Conservation (phyloP, 495 filamentous ascomycete genomes). For the Aspergillus campestris region DNA sequence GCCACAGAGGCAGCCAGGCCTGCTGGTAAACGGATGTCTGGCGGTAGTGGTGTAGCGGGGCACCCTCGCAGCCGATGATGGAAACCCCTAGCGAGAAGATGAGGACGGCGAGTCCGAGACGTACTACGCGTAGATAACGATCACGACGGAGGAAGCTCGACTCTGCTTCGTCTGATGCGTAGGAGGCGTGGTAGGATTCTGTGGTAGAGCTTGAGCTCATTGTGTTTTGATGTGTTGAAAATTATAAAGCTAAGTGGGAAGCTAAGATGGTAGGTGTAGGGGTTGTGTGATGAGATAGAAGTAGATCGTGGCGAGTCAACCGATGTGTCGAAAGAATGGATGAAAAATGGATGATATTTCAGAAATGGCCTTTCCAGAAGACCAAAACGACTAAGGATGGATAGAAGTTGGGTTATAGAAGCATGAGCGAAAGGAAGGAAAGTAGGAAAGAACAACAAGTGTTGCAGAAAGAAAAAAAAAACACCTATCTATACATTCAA, state of each 20-base stretch:
- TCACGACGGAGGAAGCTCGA: constrained; percentile 29
- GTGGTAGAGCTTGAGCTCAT: constrained; percentile 17
- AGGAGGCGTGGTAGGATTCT: constrained; percentile 21
- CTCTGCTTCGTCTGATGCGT: constrained; percentile 29
- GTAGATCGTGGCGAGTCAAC: not conserved
- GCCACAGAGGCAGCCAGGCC: constrained; percentile 41
- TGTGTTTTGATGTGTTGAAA: constrained; percentile 14
- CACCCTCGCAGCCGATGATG: constrained; percentile 33
- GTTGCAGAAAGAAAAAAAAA: not conserved
- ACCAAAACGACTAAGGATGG: not conserved
- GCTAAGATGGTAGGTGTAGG: not conserved
- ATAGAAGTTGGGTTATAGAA: not conserved
- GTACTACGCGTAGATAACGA: constrained; percentile 27
- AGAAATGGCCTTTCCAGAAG: constrained; percentile 11
- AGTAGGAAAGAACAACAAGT: not conserved
- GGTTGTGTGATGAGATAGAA: constrained; percentile 8
- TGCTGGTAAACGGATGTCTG: constrained; percentile 25
- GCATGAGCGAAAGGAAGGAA: not conserved
- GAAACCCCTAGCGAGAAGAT: constrained; percentile 27
- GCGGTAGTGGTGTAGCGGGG: constrained; percentile 33
- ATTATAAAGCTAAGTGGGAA: not conserved
- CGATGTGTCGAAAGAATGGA: not conserved
- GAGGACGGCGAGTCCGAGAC: constrained; percentile 28
- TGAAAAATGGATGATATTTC: not conserved
- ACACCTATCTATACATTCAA: not conserved